phyloP scores from a whole-genome alignment of 495 filamentous ascomycete genomes.

The Staphylotrichum longicolle region DNA sequence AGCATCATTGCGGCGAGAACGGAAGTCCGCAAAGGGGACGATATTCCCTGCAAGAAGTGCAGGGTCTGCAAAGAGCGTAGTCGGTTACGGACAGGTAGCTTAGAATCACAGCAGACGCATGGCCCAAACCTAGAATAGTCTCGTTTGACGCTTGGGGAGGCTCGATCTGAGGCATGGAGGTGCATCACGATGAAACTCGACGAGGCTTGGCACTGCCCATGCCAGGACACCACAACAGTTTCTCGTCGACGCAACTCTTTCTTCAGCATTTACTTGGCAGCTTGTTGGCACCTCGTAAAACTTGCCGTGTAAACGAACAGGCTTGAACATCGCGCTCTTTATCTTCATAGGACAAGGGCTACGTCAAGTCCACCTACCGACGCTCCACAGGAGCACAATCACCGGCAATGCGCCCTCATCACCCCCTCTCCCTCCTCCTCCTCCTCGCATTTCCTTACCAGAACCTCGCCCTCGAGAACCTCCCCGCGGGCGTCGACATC shows the following conservation, averaged over 20 bases:
- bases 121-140: neutral
- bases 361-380: no score
- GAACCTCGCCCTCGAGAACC: constrained; percentile 11
- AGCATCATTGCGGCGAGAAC: no score
- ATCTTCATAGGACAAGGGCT: no score
- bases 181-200: constrained; percentile 15
- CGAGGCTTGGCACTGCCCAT: constrained; percentile 14
- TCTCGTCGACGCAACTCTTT: neutral
- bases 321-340: no score
- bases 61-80: no score
- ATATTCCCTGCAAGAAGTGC: no score
- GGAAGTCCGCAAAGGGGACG: no score
- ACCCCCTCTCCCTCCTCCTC: constrained; percentile 6
- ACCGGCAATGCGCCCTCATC: neutral
- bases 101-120: neutral
- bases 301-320: no score
- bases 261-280: neutral
- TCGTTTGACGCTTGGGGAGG: neutral
- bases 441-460: neutral
- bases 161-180: constrained; percentile 4
- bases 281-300: neutral
- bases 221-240: neutral
- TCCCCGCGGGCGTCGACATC: constrained; percentile 27
- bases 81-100: no score
- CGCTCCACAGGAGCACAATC: neutral